Percentiles rank a stretch among this genome's conserved stretches.
phyloP scores from a whole-genome alignment of 805 yeast genomes.

The Starmerella bombicola region DNA sequence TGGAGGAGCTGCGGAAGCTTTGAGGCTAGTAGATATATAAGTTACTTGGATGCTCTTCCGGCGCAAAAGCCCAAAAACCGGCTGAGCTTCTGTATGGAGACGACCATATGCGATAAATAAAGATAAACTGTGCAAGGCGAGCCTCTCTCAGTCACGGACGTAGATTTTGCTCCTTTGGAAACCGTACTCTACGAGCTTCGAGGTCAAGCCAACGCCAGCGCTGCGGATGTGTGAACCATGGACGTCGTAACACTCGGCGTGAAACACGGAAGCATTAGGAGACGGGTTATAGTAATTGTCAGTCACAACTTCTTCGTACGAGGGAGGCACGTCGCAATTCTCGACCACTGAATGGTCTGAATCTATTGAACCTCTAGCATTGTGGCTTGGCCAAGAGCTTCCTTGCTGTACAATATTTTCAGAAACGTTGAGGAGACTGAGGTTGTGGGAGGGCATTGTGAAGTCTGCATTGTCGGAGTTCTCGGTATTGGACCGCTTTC shows the following conservation, averaged over 20 bases:
- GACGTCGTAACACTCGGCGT: constrained; percentile 10
- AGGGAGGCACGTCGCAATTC: constrained; percentile 9
- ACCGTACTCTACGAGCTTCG: constrained; percentile 30
- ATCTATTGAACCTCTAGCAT: constrained; percentile 4
- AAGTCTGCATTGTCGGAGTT: neutral
- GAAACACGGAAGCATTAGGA: neutral
- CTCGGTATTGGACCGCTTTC: no score
- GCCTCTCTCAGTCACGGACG: constrained; percentile 11
- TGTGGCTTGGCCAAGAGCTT: neutral
- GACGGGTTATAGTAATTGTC: constrained; percentile 6
- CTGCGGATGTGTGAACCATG: neutral
- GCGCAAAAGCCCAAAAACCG: no score
- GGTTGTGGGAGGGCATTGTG: neutral
- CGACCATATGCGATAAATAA: no score
- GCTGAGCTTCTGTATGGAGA: no score
- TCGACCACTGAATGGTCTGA: neutral
- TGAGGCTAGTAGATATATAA: no score
- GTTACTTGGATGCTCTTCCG: no score
- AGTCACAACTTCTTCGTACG: constrained; percentile 17
- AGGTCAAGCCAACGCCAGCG: neutral
- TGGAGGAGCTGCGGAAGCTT: constrained; percentile 2
- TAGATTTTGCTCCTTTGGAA: constrained; percentile 34
- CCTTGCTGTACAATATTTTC: neutral
- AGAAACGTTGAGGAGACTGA: neutral
- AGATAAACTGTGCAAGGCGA: no score